Conservation (phyloP, 2,329 filamentous ascomycete species). For the Cercospora citrullina region DNA sequence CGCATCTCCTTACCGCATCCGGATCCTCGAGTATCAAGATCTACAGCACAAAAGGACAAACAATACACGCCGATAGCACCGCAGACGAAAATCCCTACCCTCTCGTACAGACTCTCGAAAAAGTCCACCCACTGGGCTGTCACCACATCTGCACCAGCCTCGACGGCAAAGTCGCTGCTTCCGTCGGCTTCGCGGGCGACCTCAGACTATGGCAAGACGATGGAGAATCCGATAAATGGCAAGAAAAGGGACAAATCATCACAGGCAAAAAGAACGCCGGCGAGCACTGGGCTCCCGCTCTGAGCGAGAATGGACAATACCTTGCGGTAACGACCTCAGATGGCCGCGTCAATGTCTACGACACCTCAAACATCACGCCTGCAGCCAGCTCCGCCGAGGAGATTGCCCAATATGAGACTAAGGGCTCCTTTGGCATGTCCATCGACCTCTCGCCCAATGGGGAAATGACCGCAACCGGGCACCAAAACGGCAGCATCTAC, state of each 20-base stretch:
- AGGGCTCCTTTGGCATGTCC: conserved; percentile 86
- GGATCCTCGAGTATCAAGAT: conserved; percentile 81
- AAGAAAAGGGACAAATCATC: conserved; percentile 44
- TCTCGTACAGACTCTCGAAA: conserved; percentile 73
- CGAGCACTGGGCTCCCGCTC: conserved; percentile 82
- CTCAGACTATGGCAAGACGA: conserved; percentile 75
- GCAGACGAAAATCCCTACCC: conserved; percentile 61
- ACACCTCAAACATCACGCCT: conserved; percentile 46
- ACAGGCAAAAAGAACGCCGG: conserved; percentile 56
- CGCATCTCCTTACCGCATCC: conserved; percentile 72
- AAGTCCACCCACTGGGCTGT: conserved; percentile 83
- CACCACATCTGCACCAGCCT: conserved; percentile 78
- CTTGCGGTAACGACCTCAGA: conserved; percentile 86
- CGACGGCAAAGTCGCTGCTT: conserved; percentile 72
- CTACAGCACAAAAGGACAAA: conserved; percentile 63
- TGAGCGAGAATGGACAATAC: conserved; percentile 80
- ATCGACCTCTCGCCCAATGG: conserved; percentile 80
- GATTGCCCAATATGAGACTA: conserved; percentile 84
- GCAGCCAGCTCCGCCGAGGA: conserved; percentile 52
- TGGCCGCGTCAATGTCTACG: conserved; percentile 87
- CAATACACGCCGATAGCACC: conserved; percentile 43
- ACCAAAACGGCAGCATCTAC: conserved; percentile 89
- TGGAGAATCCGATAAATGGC: conserved; percentile 51
- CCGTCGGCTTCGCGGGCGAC: conserved; percentile 85
- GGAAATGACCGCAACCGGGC: conserved; percentile 82